Evolutionary conservation across 257 asterid genomes (phyloP), one percentile per base, ranked within the genome.

Genomic region (Ilex asprella): DNA sequence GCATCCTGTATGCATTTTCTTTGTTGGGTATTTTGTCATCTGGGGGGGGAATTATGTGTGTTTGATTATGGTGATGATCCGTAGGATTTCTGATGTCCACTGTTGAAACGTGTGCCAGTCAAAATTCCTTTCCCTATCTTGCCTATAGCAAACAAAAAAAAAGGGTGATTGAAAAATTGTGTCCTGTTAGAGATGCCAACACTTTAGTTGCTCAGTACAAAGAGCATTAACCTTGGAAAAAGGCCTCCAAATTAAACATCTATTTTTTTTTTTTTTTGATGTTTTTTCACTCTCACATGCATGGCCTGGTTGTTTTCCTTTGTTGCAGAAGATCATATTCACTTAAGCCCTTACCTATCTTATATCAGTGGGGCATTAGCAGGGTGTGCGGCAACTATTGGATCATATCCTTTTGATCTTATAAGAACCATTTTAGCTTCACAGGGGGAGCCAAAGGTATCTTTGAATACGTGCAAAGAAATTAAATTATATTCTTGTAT

Each of bases 361-460:
- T 91, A 82, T 66, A 32, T 84, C 72, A 88, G 98, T 67, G 98
- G 98, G 64, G 88, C 95, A 55, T 66, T 91, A 59, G 92, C 98
- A 9, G 98, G 27, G 98, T 88, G 93, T 77, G 96, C 98, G 6
- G 98, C 98, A 58, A 91, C 98, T 1, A 78, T 91, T 65, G 98
- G 96, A 66, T 86, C 98, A 49, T 91, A 91, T 77, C 98, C 98
- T 3, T 91, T 91, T 67, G 98, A 91, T 80, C 96, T 91, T 55
- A 68, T 91, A 60, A 78, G 98, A 73, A 91, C 98, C 57, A 80
- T 91, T 75, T 83, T 91, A 84, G 96, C 98, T 70, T 91, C 98
- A 50, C 98, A 91, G 64, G 98, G 98, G 59, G 96, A 91, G 72
- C 98, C 98, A 52, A 91, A 86, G 96, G 97, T 92, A 77, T 70